Percentiles rank a stretch among this genome's conserved stretches.
Conservation (phyloP, 2,329 filamentous ascomycete genomes). For the Orbilia blumenaviensis region DNA sequence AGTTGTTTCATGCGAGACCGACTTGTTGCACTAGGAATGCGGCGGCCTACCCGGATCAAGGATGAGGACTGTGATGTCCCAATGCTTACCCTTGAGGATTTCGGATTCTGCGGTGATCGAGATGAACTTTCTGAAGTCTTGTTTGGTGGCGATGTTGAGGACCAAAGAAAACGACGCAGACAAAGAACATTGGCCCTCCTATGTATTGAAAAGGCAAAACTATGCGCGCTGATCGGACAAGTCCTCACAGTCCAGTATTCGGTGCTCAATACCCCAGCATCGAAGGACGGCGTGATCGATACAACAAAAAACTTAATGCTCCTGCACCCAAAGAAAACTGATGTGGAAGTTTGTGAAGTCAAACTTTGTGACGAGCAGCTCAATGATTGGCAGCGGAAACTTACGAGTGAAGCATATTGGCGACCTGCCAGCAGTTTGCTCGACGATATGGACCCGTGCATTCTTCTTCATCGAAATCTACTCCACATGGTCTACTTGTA, state of each 20-base stretch:
- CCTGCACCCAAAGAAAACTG: constrained; percentile 86
- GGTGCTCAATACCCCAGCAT: constrained; percentile 83
- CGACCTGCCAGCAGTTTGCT: constrained; percentile 48
- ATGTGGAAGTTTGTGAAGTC: constrained; percentile 82
- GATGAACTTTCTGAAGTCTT: constrained; percentile 44
- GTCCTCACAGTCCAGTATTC: constrained; percentile 93
- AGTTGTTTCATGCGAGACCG: constrained; percentile 95
- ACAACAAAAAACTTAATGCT: constrained; percentile 79
- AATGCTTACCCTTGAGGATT: constrained; percentile 84
- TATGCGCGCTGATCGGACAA: constrained; percentile 87
- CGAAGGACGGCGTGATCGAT: constrained; percentile 74
- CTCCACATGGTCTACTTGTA: constrained; percentile 88
- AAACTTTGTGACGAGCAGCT: constrained; percentile 81
- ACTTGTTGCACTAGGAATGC: constrained; percentile 90
- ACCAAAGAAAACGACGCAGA: constrained; percentile 62
- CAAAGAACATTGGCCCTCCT: constrained; percentile 82
- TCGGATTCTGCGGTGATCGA: constrained; percentile 69
- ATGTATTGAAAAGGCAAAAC: constrained; percentile 90
- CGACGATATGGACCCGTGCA: constrained; percentile 62
- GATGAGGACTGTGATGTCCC: constrained; percentile 93
- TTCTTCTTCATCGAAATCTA: constrained; percentile 80
- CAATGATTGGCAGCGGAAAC: constrained; percentile 76
- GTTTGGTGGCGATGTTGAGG: constrained; percentile 52
- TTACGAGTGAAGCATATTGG: constrained; percentile 66
- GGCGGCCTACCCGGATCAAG: constrained; percentile 89